These are phyloP conservation scores for Aspergillaceae sp. DNA, from an alignment of 2,329 filamentous ascomycete species.

Conservation along the genomic window DNA sequence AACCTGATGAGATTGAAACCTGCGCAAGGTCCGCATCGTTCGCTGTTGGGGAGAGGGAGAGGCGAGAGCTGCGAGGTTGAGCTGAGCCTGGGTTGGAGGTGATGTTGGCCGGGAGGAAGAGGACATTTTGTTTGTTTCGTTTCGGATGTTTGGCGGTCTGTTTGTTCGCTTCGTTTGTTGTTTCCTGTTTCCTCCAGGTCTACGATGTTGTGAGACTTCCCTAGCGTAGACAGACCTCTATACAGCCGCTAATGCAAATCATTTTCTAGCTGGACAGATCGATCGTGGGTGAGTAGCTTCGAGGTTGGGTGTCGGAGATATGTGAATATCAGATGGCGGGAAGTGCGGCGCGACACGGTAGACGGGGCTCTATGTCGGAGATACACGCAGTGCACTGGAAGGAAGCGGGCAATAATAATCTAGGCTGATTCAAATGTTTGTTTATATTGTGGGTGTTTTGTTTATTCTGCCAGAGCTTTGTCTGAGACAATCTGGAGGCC, in stretches of 20 bases:
- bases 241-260: slow-evolving; percentile 10
- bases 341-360: background rate
- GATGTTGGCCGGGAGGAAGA: background rate
- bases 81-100: slow-evolving; percentile 16
- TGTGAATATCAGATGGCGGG: background rate
- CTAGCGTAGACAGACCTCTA: slow-evolving; percentile 1
- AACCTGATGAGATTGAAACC: slow-evolving; percentile 65
- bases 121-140: slow-evolving; percentile 1
- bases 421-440: no score
- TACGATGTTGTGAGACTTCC: background rate
- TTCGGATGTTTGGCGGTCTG: background rate
- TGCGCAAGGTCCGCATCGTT: slow-evolving; percentile 59
- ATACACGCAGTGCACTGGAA: no score
- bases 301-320: background rate
- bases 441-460: no score
- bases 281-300: no score
- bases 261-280: slow-evolving; percentile 11
- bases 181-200: background rate
- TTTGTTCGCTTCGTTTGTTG: background rate
- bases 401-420: no score
- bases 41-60: slow-evolving; percentile 44
- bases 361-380: background rate
- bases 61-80: slow-evolving; percentile 18
- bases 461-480: no score
- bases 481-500: no score